Base-by-base conservation (phyloP, 176 grass and related monocot genomes). In the Saccharum officinarum region DNA sequence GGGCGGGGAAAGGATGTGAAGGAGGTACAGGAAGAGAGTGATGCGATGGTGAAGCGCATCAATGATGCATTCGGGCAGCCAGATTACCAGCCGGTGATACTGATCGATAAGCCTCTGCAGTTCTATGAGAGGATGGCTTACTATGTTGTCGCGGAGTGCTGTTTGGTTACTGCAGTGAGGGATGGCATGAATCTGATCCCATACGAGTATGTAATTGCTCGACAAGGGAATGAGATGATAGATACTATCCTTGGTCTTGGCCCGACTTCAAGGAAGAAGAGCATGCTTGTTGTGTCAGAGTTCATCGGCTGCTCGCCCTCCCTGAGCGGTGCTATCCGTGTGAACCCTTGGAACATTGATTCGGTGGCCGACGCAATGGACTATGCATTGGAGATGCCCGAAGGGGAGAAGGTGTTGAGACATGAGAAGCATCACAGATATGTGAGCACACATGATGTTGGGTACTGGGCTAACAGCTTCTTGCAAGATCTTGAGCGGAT, bases 111-210 rank as follows among this genome's bases (percentile, higher is more conserved):
- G 15, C 91, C 91, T 2, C 88, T 98, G 59, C 92, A 95, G 12
- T 98, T 98, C 76, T 95, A 93, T 23, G 95, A 98, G 77, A 92
- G 93, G 69, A 98, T 98, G 95, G 95, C 95, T 14, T 95, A 98
- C 34, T 98, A 98, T 80, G 91, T 93, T 6, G 89, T 93, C 1
- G 93, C 95, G 0, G 95, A 95, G 50, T 98, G 93, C 73, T 98
- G 95, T n/a, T 77, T 98, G 82, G 92, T 98, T 49, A 98, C 95
- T 3, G 95, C 95, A 8, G 95, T 98, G 76, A 89, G 95, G 33
- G 95, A 98, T 85, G 95, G 95, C 31, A 98, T 98, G 95, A 98
- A 98, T 73, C 92, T 98, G 42, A 95, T 98, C 54, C 95, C 95
- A 0, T 98, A 98, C 1, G 95, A 98, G 86, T 98, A 98, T 13